Evolutionary conservation across 139 green algal genomes (phyloP).

Genomic region (Eudorina sp.): DNA sequence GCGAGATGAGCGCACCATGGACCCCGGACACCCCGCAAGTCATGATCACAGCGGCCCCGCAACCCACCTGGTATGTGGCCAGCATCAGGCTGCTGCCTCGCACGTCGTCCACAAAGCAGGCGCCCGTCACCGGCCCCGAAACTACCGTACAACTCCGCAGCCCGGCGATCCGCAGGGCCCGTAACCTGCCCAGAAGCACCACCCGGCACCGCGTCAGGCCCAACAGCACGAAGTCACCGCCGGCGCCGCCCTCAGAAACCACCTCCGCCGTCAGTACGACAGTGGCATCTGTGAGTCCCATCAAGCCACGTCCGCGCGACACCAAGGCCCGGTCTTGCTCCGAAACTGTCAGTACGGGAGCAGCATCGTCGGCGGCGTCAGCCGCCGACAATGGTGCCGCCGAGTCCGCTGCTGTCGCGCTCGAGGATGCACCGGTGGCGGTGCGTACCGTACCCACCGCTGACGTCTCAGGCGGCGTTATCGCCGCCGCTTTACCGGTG

Average conservation of each 20-base stretch:
- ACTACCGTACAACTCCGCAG: constrained; percentile 66
- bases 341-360: not conserved
- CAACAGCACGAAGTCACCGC: constrained; percentile 61
- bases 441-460: too few species aligned
- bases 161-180: constrained; percentile 66
- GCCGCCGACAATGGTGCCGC: not conserved
- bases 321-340: constrained; percentile 56
- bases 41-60: too few species aligned
- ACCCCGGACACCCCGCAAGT: too few species aligned
- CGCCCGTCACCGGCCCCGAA: constrained; percentile 75
- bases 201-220: constrained; percentile 71
- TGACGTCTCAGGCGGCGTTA: too few species aligned
- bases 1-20: too few species aligned
- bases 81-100: constrained; percentile 64
- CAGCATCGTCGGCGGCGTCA: not conserved
- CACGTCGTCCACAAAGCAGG: constrained; percentile 68
- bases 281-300: constrained; percentile 28
- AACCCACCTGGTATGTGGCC: constrained; percentile 67
- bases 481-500: too few species aligned
- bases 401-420: not conserved
- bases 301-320: constrained; percentile 49
- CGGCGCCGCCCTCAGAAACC: constrained; percentile 22
- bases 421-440: too few species aligned
- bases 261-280: constrained; percentile 24
- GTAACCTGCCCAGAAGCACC: constrained; percentile 71